Conservation (phyloP, 1,139 yeast species). For the Nakaseomyces nivariensis region DNA sequence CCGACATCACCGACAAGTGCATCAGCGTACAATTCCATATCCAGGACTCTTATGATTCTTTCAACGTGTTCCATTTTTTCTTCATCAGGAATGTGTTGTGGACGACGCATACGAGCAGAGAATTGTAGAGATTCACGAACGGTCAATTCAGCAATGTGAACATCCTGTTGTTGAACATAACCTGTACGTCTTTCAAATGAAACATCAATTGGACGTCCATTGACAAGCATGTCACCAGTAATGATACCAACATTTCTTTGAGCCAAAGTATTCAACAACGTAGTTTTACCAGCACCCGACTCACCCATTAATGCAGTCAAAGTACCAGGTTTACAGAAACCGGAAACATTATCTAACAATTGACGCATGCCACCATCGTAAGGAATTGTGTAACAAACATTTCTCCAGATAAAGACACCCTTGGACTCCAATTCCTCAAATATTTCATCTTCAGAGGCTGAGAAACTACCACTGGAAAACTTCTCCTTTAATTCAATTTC, state of each 20-base stretch:
- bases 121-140: constrained; percentile 42
- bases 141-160: constrained; percentile 40
- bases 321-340: constrained; percentile 46
- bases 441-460: constrained; percentile 9
- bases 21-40: constrained; percentile 41
- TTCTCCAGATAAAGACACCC: constrained; percentile 35
- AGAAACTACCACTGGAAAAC: constrained; percentile 9
- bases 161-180: constrained; percentile 49
- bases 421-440: constrained; percentile 21
- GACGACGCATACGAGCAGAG: constrained; percentile 42
- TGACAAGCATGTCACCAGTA: constrained; percentile 47
- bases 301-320: constrained; percentile 52
- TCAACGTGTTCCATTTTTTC: constrained; percentile 41
- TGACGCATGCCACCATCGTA: constrained; percentile 31
- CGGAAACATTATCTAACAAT: constrained; percentile 43
- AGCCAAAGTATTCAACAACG: constrained; percentile 44
- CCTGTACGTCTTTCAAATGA: constrained; percentile 45
- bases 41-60: constrained; percentile 36
- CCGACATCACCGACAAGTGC: constrained; percentile 43
- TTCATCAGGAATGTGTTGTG: constrained; percentile 33
- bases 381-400: constrained; percentile 33
- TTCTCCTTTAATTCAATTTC: constrained; percentile 14
- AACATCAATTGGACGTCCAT: constrained; percentile 37
- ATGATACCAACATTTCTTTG: constrained; percentile 43
- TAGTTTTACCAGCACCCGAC: constrained; percentile 59